Conservation (phyloP, 2,329 filamentous ascomycete species). For the Cadophora gregata region DNA sequence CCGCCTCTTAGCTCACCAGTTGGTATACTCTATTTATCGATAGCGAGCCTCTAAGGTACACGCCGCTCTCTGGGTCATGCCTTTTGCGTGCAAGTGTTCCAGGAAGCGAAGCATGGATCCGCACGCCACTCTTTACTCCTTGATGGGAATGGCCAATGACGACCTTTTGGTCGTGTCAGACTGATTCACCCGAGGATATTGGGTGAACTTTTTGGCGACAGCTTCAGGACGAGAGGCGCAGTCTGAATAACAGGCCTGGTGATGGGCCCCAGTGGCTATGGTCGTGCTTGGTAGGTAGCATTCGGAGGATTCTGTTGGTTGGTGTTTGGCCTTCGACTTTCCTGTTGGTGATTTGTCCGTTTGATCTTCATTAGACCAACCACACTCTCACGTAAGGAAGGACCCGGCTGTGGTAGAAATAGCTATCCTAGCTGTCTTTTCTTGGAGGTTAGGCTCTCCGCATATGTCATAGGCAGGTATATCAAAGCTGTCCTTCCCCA, state of each 20-base stretch:
- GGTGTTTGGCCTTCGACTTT: not conserved
- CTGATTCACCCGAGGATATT: not conserved
- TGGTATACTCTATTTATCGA: not conserved
- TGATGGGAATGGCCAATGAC: not conserved
- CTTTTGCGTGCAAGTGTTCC: not conserved
- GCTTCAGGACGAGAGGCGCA: not conserved
- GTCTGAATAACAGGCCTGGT: not conserved
- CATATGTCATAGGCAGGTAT: conserved; percentile 1
- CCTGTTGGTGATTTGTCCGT: not conserved
- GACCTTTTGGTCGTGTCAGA: not conserved
- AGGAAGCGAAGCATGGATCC: not conserved
- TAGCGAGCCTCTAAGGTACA: not conserved
- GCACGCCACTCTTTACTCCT: not conserved
- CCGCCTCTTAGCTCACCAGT: not conserved
- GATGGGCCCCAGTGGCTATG: not conserved
- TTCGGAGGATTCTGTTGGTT: not conserved
- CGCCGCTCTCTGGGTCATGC: not conserved
- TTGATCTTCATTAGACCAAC: not conserved
- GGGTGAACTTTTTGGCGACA: not conserved
- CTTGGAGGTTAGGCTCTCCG: not conserved
- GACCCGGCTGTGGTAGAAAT: not conserved
- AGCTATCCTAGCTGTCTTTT: not conserved
- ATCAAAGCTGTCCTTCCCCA: conserved; percentile 3
- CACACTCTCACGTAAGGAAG: conserved; percentile 5
- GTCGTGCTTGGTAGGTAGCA: not conserved